Conservation (phyloP, 176 grass and related monocot species). For the Bromus sterilis region DNA sequence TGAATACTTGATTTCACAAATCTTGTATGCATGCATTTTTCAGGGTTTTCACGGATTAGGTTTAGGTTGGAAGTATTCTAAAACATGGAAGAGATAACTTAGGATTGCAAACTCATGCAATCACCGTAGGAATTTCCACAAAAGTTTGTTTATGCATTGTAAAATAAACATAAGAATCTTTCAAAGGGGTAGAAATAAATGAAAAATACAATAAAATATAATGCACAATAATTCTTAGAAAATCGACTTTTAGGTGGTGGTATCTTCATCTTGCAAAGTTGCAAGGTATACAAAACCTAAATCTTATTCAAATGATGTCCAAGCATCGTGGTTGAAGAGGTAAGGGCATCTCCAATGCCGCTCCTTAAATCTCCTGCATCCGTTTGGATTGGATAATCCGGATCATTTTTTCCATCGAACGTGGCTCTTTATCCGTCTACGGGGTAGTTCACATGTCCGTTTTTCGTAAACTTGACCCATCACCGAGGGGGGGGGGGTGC, state of each 20-base stretch:
- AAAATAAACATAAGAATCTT: neutral
- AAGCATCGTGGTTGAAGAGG: neutral
- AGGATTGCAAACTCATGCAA: neutral
- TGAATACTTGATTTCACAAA: neutral
- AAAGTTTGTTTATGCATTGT: neutral
- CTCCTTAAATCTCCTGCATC: too few species aligned
- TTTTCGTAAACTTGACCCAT: too few species aligned
- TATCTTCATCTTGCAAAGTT: neutral
- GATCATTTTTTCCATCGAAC: too few species aligned
- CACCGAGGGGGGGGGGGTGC: too few species aligned
- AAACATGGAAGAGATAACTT: neutral
- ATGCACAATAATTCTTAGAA: neutral
- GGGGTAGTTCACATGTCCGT: too few species aligned
- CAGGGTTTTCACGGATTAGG: neutral
- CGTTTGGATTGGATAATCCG: too few species aligned
- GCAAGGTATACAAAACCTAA: neutral
- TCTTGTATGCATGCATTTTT: neutral
- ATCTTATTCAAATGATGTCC: neutral
- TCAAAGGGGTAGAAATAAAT: neutral
- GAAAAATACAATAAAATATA: neutral
- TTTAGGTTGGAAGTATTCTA: neutral
- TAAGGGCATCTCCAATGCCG: too few species aligned
- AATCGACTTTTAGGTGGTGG: neutral
- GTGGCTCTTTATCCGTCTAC: too few species aligned
- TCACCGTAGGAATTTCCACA: neutral